phyloP scores from a whole-genome alignment of 2,329 filamentous ascomycete genomes.

The Nemania sp. region DNA sequence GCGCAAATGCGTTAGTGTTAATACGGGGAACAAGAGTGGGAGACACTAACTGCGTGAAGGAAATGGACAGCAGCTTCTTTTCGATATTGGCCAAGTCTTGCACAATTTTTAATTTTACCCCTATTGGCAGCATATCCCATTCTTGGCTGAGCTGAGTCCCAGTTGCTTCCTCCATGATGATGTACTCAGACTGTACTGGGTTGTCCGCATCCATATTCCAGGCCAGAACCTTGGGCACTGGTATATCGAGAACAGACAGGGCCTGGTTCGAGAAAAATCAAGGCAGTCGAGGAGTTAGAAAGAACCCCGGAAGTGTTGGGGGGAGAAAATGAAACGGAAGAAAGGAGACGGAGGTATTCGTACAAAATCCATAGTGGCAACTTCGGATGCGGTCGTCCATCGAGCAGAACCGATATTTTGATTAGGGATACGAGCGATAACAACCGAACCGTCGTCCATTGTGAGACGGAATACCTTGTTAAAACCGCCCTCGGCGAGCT shows the following conservation, averaged over 20 bases:
- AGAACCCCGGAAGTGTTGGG: no score
- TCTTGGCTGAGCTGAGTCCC: conserved; percentile 6
- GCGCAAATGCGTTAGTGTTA: neutral
- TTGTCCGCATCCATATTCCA: conserved; percentile 11
- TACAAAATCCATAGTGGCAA: conserved; percentile 19
- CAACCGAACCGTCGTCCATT: conserved; percentile 1
- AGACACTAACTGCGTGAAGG: conserved; percentile 8
- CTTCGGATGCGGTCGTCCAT: conserved; percentile 10
- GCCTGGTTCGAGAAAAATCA: neutral
- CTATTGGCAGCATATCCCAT: conserved; percentile 2
- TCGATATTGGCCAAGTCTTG: conserved; percentile 4
- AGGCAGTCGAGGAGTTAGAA: neutral
- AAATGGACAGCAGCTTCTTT: conserved; percentile 4
- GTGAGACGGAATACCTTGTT: conserved; percentile 1
- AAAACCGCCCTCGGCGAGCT: conserved; percentile 8
- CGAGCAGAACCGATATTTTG: conserved; percentile 1
- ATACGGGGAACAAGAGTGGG: neutral
- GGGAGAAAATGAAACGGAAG: no score
- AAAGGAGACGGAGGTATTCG: neutral
- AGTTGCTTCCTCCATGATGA: conserved; percentile 12
- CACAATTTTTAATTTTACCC: neutral
- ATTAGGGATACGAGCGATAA: conserved; percentile 10
- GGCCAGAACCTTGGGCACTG: conserved; percentile 11
- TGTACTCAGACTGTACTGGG: conserved; percentile 11
- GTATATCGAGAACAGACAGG: conserved; percentile 5